Evolutionary conservation across 768 basidiomycete species (phyloP).

Genomic region (Amanita thiersii): DNA sequence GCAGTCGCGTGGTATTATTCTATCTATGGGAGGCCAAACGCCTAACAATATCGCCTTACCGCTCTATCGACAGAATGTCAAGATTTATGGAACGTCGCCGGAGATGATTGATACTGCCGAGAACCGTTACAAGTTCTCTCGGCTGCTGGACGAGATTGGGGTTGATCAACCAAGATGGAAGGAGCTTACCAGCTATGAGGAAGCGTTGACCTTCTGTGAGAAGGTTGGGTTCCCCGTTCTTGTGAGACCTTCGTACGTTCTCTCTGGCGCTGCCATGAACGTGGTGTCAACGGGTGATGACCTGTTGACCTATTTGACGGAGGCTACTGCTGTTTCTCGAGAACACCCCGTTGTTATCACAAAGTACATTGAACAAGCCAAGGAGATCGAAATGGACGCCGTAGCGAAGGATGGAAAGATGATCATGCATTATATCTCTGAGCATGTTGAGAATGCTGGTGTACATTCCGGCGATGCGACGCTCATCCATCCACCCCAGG

Average conservation of each 20-base stretch:
- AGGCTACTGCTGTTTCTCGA: slow-evolving; percentile 90
- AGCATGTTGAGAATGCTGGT: slow-evolving; percentile 98
- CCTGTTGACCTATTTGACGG: slow-evolving; percentile 84
- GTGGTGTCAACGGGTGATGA: slow-evolving; percentile 93
- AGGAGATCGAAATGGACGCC: slow-evolving; percentile 99
- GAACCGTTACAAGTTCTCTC: slow-evolving; percentile 99
- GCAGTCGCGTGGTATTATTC: slow-evolving; percentile 80
- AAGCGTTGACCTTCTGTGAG: slow-evolving; percentile 84
- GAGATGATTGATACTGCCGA: slow-evolving; percentile 99
- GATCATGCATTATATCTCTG: slow-evolving; percentile 99
- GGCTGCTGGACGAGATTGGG: slow-evolving; percentile 94
- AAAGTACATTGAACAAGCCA: slow-evolving; percentile 99
- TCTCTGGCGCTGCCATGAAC: slow-evolving; percentile 99
- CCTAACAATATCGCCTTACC: slow-evolving; percentile 98
- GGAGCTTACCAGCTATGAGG: slow-evolving; percentile 86
- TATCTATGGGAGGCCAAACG: slow-evolving; percentile 98
- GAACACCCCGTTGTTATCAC: slow-evolving; percentile 93
- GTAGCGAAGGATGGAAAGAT: slow-evolving; percentile 96
- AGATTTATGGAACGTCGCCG: slow-evolving; percentile 96
- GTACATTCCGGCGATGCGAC: slow-evolving; percentile 99
- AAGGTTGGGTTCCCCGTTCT: slow-evolving; percentile 94
- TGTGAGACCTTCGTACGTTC: slow-evolving; percentile 94
- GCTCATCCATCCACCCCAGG: slow-evolving; percentile 95
- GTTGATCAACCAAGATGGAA: slow-evolving; percentile 98
- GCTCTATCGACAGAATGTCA: slow-evolving; percentile 94